Percentiles rank a stretch among this genome's conserved stretches.
Conservation (phyloP, 129 eudicot genomes). For the Scalesia atractyloides region DNA sequence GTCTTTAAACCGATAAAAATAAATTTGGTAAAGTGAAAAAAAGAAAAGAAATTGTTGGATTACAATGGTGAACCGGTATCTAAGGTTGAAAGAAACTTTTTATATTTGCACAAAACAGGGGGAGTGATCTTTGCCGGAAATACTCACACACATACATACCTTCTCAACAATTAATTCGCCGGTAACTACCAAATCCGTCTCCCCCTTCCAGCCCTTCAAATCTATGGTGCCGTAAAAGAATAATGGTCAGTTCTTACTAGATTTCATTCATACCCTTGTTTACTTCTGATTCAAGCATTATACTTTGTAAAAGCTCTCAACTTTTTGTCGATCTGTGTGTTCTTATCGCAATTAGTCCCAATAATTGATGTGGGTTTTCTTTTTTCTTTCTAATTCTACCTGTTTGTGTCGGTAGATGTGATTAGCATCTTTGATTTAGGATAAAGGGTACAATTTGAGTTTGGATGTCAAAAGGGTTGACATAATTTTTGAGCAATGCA, state of each 20-base stretch:
- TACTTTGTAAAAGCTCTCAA: background rate
- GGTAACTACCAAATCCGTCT: background rate
- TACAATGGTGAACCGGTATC: no score
- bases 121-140: conserved; percentile 16
- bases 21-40: no score
- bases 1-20: no score
- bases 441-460: conserved; percentile 9
- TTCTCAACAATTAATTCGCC: conserved; percentile 17
- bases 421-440: background rate
- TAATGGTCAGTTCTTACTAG: conserved; percentile 34
- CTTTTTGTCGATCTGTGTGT: conserved; percentile 25
- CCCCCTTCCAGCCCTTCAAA: conserved; percentile 1
- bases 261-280: background rate
- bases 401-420: background rate
- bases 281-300: conserved; percentile 8
- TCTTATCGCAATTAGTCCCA: background rate
- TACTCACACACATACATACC: conserved; percentile 9
- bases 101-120: background rate
- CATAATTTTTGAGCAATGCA: no score
- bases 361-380: conserved; percentile 7
- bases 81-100: no score
- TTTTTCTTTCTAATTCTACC: no score
- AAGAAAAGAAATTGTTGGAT: no score
- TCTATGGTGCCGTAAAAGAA: conserved; percentile 34
- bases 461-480: conserved; percentile 13